These are phyloP conservation scores for Wickerhamomyces mucosus DNA, from an alignment of 805 yeast species.

Conservation along the genomic window DNA sequence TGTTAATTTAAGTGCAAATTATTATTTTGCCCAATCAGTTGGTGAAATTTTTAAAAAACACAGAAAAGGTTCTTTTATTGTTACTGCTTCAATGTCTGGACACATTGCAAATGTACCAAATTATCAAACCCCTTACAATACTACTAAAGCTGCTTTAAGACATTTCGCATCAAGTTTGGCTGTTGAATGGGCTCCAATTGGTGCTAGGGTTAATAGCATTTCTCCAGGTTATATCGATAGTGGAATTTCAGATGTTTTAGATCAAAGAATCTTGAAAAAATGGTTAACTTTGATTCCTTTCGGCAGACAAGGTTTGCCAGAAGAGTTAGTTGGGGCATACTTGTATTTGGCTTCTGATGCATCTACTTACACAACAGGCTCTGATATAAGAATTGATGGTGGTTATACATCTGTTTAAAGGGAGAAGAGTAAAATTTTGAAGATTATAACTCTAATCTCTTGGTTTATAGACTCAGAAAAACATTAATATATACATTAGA, in stretches of 20 bases:
- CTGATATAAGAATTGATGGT: conserved; percentile 69
- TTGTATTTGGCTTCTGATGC: conserved; percentile 71
- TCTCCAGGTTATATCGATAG: conserved; percentile 77
- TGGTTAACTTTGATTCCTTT: conserved; percentile 46
- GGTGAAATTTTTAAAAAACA: conserved; percentile 65
- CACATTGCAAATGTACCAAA: conserved; percentile 82
- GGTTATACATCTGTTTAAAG: conserved; percentile 35
- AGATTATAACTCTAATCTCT: too few relatives aligned
- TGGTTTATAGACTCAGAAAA: too few relatives aligned
- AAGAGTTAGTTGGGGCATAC: conserved; percentile 69
- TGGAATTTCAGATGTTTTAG: conserved; percentile 41
- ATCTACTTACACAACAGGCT: conserved; percentile 68
- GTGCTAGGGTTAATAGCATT: conserved; percentile 64
- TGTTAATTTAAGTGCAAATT: conserved; percentile 68
- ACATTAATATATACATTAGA: too few relatives aligned
- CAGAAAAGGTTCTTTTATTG: conserved; percentile 64
- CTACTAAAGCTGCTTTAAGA: conserved; percentile 3
- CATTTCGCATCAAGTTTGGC: conserved; percentile 24
- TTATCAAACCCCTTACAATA: conserved; percentile 70
- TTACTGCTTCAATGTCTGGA: conserved; percentile 84
- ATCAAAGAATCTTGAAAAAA: conserved; percentile 27
- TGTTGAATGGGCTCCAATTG: conserved; percentile 62
- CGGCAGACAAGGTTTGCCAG: conserved; percentile 62
- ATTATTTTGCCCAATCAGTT: conserved; percentile 63
- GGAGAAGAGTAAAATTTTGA: too few relatives aligned